Evolutionary conservation across 2,329 filamentous ascomycete species (phyloP).

Genomic region (Keithomyces neogunnii): DNA sequence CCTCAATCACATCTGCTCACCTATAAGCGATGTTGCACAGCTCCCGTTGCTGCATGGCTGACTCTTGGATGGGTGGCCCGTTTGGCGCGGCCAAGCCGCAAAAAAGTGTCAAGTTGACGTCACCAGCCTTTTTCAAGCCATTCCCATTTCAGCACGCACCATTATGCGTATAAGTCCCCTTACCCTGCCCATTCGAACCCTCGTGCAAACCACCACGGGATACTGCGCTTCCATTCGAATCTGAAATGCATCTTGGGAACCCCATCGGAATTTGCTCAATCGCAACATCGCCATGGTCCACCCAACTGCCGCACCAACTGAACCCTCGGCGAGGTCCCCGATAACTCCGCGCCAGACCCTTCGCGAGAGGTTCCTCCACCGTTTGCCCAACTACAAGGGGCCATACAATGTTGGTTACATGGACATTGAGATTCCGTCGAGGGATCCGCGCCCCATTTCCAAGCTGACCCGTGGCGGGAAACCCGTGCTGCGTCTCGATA

Average conservation of each 20-base stretch:
- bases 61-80: not conserved
- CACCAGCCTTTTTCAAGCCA: not conserved
- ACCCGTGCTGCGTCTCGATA: constrained; percentile 36
- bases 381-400: constrained; percentile 53
- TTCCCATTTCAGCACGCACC: not conserved
- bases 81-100: not conserved
- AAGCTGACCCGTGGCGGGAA: constrained; percentile 29
- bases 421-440: constrained; percentile 55
- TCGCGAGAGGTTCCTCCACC: constrained; percentile 31
- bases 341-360: constrained; percentile 21
- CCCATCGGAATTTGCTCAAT: too few species aligned
- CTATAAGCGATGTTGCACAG: too few species aligned
- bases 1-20: too few species aligned
- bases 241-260: too few species aligned
- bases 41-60: too few species aligned
- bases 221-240: too few species aligned
- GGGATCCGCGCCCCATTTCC: constrained; percentile 29
- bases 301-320: not conserved
- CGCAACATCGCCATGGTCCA: constrained; percentile 3
- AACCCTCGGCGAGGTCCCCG: constrained; percentile 10
- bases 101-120: constrained; percentile 3
- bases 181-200: not conserved
- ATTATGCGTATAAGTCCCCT: not conserved
- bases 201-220: not conserved
- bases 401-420: constrained; percentile 61